These are phyloP conservation scores for Curvularia hawaiiensis DNA, from an alignment of 2,329 filamentous ascomycete genomes.

Conservation along the genomic window DNA sequence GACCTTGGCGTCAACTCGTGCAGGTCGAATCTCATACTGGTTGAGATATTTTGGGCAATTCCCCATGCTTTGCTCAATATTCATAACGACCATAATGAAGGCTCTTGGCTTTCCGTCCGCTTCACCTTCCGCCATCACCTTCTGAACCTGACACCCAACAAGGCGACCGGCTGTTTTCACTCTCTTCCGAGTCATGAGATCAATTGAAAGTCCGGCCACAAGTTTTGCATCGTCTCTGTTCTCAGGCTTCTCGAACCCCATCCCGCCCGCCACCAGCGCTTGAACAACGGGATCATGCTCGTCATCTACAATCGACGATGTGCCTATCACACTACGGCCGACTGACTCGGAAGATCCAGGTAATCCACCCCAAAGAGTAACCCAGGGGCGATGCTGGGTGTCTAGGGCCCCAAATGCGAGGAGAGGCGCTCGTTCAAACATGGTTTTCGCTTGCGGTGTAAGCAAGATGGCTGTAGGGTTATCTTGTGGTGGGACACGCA, in stretches of 20 bases:
- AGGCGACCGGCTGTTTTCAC: conserved; percentile 76
- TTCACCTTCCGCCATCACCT: conserved; percentile 38
- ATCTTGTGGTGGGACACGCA: conserved; percentile 61
- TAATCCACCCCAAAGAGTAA: conserved; percentile 77
- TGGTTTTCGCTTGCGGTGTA: conserved; percentile 63
- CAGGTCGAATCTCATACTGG: conserved; percentile 66
- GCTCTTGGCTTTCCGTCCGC: conserved; percentile 28
- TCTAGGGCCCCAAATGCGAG: conserved; percentile 78
- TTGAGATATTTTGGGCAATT: conserved; percentile 92
- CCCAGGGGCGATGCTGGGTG: conserved; percentile 70
- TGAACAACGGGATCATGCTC: conserved; percentile 72
- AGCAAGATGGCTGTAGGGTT: conserved; percentile 73
- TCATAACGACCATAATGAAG: conserved; percentile 65
- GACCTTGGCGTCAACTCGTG: conserved; percentile 59
- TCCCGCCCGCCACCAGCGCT: conserved; percentile 58
- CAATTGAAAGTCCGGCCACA: conserved; percentile 66
- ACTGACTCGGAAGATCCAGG: conserved; percentile 69
- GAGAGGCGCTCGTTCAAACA: conserved; percentile 68
- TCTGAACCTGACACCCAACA: conserved; percentile 64
- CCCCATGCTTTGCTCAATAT: conserved; percentile 72
- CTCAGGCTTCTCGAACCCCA: conserved; percentile 48
- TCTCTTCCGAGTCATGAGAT: conserved; percentile 70
- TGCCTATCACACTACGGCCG: conserved; percentile 66
- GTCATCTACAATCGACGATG: conserved; percentile 65
- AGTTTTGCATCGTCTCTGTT: conserved; percentile 51